Percentiles rank a stretch among this genome's conserved stretches.
These are phyloP conservation scores for Blastocystis sp. DNA, from an alignment of 352 stramenopile species.

Conservation along the genomic window DNA sequence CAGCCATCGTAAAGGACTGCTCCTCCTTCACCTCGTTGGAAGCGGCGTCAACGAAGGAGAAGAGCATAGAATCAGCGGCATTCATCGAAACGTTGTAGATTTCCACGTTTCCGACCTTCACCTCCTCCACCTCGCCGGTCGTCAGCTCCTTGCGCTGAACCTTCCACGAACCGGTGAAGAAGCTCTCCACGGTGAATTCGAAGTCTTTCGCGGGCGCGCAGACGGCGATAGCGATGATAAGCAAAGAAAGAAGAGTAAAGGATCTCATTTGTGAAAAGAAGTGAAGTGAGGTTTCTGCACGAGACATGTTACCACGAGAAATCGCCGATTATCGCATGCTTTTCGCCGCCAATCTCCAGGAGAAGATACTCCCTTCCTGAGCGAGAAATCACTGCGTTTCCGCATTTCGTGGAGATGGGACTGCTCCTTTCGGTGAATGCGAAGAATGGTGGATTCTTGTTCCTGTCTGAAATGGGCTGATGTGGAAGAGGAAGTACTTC, in stretches of 20 bases:
- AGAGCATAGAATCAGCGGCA: background rate
- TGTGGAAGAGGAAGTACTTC: too few species aligned
- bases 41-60: background rate
- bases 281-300: too few species aligned
- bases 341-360: too few species aligned
- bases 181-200: constrained; percentile 30
- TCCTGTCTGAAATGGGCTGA: too few species aligned
- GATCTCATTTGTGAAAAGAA: constrained; percentile 42
- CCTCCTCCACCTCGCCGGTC: background rate
- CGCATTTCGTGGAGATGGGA: too few species aligned
- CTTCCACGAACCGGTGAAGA: constrained; percentile 35
- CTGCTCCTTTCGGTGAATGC: too few species aligned
- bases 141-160: constrained; percentile 9
- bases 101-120: background rate
- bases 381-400: too few species aligned
- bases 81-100: constrained; percentile 57
- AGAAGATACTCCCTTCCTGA: too few species aligned
- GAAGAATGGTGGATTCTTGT: too few species aligned
- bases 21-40: constrained; percentile 4
- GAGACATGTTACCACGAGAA: too few species aligned
- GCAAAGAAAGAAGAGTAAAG: constrained; percentile 18
- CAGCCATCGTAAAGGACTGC: background rate
- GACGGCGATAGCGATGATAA: background rate
- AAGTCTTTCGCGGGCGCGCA: constrained; percentile 1
- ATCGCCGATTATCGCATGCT: too few species aligned